Base-by-base conservation (phyloP, 176 grass and related monocot genomes). In the Carex littledalei region DNA sequence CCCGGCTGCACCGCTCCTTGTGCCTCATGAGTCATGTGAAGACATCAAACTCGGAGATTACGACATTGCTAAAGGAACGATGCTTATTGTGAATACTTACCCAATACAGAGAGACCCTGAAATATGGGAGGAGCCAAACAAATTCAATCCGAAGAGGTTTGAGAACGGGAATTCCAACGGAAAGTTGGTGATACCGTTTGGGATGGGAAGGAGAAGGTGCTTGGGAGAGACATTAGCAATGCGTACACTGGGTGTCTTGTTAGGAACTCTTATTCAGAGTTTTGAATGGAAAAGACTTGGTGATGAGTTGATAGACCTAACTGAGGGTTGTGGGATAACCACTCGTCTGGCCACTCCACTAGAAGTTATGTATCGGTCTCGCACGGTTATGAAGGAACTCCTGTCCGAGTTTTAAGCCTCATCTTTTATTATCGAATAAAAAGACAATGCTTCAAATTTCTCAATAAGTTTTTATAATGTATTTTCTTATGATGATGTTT, bases 241-340 rank as follows among this genome's bases (percentile, higher is more conserved):
- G 82, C 68, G 87, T 6, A 60, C 55, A 20, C 17, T 88, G 2
- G 87, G 68, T 59, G 53, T 67, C 14, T n/a, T 84, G 24, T 67
- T 88, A 11, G 87, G 67, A 58, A 45, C 87, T 16, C 58, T 88
- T 68, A 43, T 88, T 49, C 86, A 88, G 13, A 67, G 81, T 65
- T 88, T 88, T 63, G 86, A 88, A 37, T 88, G 81, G 81, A 63
- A 79, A 64, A 74, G 49, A 31, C 12, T 54, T 24, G 43, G 50
- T 9, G 72, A 22, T 17, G 82, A 59, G 59, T 54, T 63, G 41
- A n/a, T 84, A 66, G 87, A 88, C 60, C 61, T 88, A 56, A 63
- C 69, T 0, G 87, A 85, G 71, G 82, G 71, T 37, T 2, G 16
- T 8, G 81, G 71, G 31, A 5, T 88, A 16, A 84, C 87, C 32